Conservation (phyloP, 441 rosid species). For the Populus hybrid region DNA sequence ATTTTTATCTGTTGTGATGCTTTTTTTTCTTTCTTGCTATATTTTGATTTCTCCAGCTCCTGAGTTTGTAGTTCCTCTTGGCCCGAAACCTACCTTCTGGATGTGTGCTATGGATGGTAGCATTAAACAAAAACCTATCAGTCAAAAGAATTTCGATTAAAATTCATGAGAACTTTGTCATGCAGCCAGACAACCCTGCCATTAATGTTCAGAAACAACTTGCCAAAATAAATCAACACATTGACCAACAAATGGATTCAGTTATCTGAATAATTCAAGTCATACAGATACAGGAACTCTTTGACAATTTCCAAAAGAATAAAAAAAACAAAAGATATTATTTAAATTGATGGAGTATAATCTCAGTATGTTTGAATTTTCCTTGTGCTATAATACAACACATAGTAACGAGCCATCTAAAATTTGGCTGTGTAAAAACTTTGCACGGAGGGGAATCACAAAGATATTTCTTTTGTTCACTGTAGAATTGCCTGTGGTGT, state of each 20-base stretch:
- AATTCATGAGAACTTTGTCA: background rate
- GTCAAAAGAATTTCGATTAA: background rate
- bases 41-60: background rate
- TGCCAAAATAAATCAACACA: background rate
- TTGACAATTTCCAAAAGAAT: background rate
- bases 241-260: background rate
- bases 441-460: background rate
- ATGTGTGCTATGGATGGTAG: background rate
- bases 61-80: background rate
- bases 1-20: background rate
- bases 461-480: background rate
- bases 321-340: background rate
- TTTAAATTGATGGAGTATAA: background rate
- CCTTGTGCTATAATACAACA: background rate
- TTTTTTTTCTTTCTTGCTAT: background rate
- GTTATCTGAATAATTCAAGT: background rate
- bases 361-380: background rate
- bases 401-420: background rate
- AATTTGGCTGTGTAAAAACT: background rate
- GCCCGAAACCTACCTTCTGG: background rate
- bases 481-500: background rate
- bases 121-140: background rate
- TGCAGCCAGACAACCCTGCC: background rate
- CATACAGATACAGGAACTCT: background rate
- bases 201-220: background rate